phyloP scores from a whole-genome alignment of 176 grass and related monocot genomes.

The Guadua angustifolia region DNA sequence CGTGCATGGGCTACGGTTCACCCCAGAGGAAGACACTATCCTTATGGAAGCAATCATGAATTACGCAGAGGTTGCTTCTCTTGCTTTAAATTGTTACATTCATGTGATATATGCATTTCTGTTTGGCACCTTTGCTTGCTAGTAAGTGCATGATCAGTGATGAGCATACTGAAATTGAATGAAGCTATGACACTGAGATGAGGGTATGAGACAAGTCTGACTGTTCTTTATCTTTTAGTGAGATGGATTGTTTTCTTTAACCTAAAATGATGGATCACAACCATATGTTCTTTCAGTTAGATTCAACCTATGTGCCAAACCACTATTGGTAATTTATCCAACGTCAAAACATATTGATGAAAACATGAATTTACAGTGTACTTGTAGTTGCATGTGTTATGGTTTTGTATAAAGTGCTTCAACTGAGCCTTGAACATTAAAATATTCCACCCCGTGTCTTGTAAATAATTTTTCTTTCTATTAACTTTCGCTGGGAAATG shows the following conservation, averaged over 20 bases:
- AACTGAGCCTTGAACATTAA: conserved; percentile 14
- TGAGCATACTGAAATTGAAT: conserved; percentile 6
- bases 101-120: neutral
- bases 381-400: neutral
- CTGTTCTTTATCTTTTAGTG: conserved; percentile 9
- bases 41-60: conserved; percentile 57
- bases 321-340: neutral
- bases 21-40: conserved; percentile 59
- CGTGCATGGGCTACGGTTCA: conserved; percentile 63
- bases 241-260: neutral
- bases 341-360: neutral
- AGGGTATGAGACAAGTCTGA: neutral
- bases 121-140: conserved; percentile 8
- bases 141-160: neutral
- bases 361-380: conserved; percentile 17
- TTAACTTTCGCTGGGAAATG: neutral
- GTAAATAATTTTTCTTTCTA: neutral
- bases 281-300: neutral
- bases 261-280: neutral
- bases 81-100: conserved; percentile 7
- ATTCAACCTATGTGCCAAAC: neutral
- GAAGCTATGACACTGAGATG: neutral
- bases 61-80: conserved; percentile 58
- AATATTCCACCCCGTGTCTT: conserved; percentile 1
- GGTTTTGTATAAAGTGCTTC: neutral